Percentiles rank a stretch among this genome's conserved stretches.
phyloP scores from a whole-genome alignment of 164 flowering plant species.

The Aristolochia contorta region DNA sequence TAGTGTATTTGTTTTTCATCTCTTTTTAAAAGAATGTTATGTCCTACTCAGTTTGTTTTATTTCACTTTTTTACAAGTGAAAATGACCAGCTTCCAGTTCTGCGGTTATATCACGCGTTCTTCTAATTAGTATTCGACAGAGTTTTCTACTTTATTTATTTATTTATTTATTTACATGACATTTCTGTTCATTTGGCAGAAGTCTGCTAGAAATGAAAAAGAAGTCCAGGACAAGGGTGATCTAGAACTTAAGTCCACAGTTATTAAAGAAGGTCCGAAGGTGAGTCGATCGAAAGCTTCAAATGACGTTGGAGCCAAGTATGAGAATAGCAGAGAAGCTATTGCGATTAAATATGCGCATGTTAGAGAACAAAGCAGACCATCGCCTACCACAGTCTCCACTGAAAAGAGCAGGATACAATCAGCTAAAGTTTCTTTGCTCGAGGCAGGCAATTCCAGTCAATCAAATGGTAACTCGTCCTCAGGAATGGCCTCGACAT shows the following conservation, averaged over 20 bases:
- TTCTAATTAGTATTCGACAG: too few relatives aligned
- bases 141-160: too few relatives aligned
- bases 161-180: too few relatives aligned
- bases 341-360: slow-evolving; percentile 70
- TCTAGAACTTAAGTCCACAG: slow-evolving; percentile 42
- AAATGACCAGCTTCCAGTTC: too few relatives aligned
- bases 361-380: slow-evolving; percentile 54
- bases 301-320: slow-evolving; percentile 34
- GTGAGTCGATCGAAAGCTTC: slow-evolving; percentile 32
- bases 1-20: too few relatives aligned
- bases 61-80: too few relatives aligned
- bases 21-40: too few relatives aligned
- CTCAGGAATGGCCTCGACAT: slow-evolving; percentile 54
- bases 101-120: too few relatives aligned
- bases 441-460: slow-evolving; percentile 31
- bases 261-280: slow-evolving; percentile 17
- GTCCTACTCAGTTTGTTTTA: too few relatives aligned
- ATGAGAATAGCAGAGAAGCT: slow-evolving; percentile 56
- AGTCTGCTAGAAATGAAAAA: slow-evolving; percentile 4
- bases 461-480: slow-evolving; percentile 21
- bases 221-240: slow-evolving; percentile 36
- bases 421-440: slow-evolving; percentile 61
- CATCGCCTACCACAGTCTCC: slow-evolving; percentile 25
- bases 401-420: slow-evolving; percentile 34
- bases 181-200: background rate